Conservation (phyloP, 768 basidiomycete genomes). For the Lentinula sp. region DNA sequence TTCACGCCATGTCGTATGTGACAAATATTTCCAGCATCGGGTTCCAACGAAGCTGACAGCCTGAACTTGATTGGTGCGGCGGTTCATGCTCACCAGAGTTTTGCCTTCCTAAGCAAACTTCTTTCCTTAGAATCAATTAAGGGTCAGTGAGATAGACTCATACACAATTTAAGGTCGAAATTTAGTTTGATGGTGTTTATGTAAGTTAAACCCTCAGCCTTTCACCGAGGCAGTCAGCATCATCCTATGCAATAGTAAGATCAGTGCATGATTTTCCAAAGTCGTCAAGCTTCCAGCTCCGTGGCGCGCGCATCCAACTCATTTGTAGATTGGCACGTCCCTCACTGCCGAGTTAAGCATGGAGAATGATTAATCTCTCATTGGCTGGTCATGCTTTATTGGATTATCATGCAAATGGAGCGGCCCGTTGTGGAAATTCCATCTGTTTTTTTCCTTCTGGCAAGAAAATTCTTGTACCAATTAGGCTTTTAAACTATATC, state of each 20-base stretch:
- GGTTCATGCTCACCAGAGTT: background rate
- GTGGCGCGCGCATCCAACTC: background rate
- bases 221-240: background rate
- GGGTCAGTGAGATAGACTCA: background rate
- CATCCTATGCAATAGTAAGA: background rate
- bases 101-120: background rate
- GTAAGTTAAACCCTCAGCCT: background rate
- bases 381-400: too few relatives aligned
- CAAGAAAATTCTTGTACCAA: background rate
- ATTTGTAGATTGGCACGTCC: background rate
- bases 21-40: background rate
- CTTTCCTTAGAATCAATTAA: background rate
- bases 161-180: constrained; percentile 2
- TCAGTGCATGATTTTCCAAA: background rate
- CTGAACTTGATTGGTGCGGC: background rate
- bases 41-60: background rate
- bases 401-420: too few relatives aligned
- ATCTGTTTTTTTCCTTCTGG: background rate
- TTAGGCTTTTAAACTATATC: background rate
- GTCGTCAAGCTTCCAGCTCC: background rate
- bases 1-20: background rate
- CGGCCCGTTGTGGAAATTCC: background rate
- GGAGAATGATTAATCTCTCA: too few relatives aligned
- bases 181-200: background rate
- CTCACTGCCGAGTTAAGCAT: too few relatives aligned